These are phyloP conservation scores for Hevea brasiliensis DNA, from an alignment of 345 rosid species.

Conservation along the genomic window DNA sequence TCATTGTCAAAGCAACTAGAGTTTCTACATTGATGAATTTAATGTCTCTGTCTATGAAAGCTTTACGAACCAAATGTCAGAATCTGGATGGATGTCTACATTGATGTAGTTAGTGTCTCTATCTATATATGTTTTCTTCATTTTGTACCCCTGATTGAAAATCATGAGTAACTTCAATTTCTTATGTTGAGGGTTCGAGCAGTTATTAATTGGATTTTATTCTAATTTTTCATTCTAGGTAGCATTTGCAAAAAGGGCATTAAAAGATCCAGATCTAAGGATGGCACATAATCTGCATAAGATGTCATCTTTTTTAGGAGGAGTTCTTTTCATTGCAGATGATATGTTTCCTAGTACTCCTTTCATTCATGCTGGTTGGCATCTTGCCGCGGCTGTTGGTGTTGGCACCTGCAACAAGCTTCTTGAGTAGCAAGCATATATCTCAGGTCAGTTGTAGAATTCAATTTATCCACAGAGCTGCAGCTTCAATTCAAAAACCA, in stretches of 20 bases:
- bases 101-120: not conserved
- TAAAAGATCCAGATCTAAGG: conserved; percentile 77
- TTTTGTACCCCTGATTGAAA: not conserved
- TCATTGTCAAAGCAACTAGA: not conserved
- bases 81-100: not conserved
- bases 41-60: not conserved
- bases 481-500: not conserved
- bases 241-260: conserved; percentile 75
- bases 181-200: not conserved
- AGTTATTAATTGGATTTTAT: not conserved
- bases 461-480: conserved; percentile 5
- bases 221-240: conserved; percentile 38
- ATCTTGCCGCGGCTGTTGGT: conserved; percentile 94
- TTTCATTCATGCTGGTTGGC: conserved; percentile 94
- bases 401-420: conserved; percentile 91
- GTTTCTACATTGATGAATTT: not conserved
- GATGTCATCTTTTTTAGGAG: conserved; percentile 82
- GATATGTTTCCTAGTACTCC: conserved; percentile 74
- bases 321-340: conserved; percentile 83
- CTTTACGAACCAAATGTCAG: not conserved
- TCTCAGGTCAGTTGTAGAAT: conserved; percentile 8
- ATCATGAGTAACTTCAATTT: not conserved
- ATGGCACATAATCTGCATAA: conserved; percentile 76
- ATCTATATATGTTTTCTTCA: not conserved
- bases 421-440: conserved; percentile 50